These are phyloP conservation scores for Monosporozyma servazzii DNA, from an alignment of 805 yeast species.

Conservation along the genomic window DNA sequence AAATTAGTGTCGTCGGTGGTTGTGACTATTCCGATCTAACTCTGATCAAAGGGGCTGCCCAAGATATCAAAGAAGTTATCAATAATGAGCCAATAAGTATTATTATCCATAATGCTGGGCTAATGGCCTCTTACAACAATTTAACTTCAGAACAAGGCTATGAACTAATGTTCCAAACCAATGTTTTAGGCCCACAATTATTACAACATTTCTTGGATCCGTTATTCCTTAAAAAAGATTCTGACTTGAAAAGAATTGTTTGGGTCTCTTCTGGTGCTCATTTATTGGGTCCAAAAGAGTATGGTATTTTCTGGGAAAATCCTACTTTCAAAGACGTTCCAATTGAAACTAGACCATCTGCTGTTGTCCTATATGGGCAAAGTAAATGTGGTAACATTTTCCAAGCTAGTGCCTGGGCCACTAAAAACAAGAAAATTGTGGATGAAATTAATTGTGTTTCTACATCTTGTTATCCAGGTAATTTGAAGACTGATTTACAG, in stretches of 20 bases:
- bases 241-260: constrained; percentile 29
- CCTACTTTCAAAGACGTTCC: constrained; percentile 19
- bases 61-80: constrained; percentile 9
- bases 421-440: constrained; percentile 16
- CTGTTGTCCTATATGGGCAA: constrained; percentile 28
- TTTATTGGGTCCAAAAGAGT: constrained; percentile 18
- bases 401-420: constrained; percentile 32
- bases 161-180: constrained; percentile 32
- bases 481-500: constrained; percentile 26
- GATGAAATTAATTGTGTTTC: constrained; percentile 27
- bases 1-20: constrained; percentile 18
- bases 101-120: constrained; percentile 33
- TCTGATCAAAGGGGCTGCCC: constrained; percentile 27
- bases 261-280: constrained; percentile 34
- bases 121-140: constrained; percentile 25
- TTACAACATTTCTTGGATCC: constrained; percentile 33
- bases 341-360: constrained; percentile 13
- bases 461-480: constrained; percentile 32
- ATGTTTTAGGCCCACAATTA: constrained; percentile 32
- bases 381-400: constrained; percentile 32
- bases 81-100: constrained; percentile 21
- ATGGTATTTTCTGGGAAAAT: constrained; percentile 29
- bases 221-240: constrained; percentile 27
- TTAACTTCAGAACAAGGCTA: constrained; percentile 29
- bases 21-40: constrained; percentile 35